A percentile compares a stretch with the other conserved stretches of the same genome.
Conservation (phyloP, 1,139 yeast genomes). For the Pichia sp. region DNA sequence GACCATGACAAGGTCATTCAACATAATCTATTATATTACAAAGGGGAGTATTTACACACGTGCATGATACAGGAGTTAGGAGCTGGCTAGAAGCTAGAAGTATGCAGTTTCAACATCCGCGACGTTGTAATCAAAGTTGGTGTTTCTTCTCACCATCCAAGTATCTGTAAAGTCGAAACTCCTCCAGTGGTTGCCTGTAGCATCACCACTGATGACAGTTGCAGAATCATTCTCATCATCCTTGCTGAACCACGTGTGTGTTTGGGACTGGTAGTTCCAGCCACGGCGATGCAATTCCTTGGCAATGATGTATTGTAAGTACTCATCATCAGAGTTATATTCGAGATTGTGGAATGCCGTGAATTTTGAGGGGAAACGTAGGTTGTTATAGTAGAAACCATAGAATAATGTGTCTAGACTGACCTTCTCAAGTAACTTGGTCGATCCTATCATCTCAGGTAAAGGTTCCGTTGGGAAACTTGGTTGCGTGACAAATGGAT, state of each 20-base stretch:
- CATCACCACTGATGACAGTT: not conserved
- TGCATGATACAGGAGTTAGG: too few species aligned
- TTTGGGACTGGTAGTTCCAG: constrained; percentile 77
- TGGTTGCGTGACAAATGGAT: constrained; percentile 85
- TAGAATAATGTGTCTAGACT: constrained; percentile 87
- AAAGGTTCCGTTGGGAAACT: constrained; percentile 90
- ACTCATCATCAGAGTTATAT: constrained; percentile 31
- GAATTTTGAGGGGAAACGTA: constrained; percentile 25
- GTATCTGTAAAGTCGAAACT: constrained; percentile 87
- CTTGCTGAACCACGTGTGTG: constrained; percentile 73
- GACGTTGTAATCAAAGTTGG: constrained; percentile 52
- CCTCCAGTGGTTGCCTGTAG: constrained; percentile 50
- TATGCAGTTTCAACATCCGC: constrained; percentile 7
- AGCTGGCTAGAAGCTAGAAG: not conserved
- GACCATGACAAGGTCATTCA: too few species aligned
- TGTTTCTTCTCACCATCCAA: constrained; percentile 81
- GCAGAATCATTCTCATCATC: constrained; percentile 34
- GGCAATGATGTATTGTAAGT: constrained; percentile 77
- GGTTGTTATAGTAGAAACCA: constrained; percentile 72
- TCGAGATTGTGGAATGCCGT: constrained; percentile 18
- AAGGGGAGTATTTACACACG: not conserved
- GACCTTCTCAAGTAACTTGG: constrained; percentile 56
- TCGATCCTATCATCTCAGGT: constrained; percentile 43
- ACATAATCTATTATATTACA: too few species aligned
- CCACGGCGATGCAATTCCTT: constrained; percentile 74